Percentiles rank a stretch among this genome's conserved stretches.
phyloP scores from a whole-genome alignment of 331 rosid species.

The Prunus yedoensis region DNA sequence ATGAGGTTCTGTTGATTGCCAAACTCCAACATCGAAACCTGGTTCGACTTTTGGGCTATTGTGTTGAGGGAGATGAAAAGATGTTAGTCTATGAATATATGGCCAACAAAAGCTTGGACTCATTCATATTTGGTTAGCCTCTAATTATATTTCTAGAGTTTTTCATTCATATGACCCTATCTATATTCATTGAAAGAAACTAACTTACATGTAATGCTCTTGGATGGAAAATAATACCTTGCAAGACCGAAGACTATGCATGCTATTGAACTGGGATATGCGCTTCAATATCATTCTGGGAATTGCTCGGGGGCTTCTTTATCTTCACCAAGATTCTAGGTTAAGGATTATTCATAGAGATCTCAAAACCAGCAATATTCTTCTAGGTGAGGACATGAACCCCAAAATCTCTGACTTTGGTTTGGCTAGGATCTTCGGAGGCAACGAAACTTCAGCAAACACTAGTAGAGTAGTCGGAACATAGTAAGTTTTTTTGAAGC shows the following conservation, averaged over 20 bases:
- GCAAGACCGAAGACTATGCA: slow-evolving; percentile 32
- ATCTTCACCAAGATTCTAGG: slow-evolving; percentile 44
- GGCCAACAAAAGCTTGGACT: slow-evolving; percentile 47
- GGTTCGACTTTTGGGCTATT: slow-evolving; percentile 45
- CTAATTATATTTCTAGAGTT: not conserved
- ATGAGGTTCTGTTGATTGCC: slow-evolving; percentile 43
- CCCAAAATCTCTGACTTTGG: slow-evolving; percentile 48
- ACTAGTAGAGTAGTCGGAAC: slow-evolving; percentile 44
- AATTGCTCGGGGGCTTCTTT: slow-evolving; percentile 43
- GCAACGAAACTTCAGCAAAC: slow-evolving; percentile 33
- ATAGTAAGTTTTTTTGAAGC: slow-evolving; percentile 28
- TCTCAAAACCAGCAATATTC: slow-evolving; percentile 38
- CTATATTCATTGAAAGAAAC: not conserved
- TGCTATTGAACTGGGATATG: slow-evolving; percentile 35
- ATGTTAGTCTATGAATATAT: slow-evolving; percentile 44
- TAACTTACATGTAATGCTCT: slow-evolving; percentile 1
- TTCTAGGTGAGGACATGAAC: slow-evolving; percentile 38
- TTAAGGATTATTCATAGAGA: slow-evolving; percentile 42
- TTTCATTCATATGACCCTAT: not conserved
- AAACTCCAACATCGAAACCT: slow-evolving; percentile 46
- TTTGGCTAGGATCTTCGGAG: slow-evolving; percentile 40
- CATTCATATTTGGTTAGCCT: slow-evolving; percentile 42
- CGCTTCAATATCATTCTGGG: slow-evolving; percentile 44
- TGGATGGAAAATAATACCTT: slow-evolving; percentile 4
- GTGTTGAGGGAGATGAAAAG: slow-evolving; percentile 45